A percentile compares a stretch with the other conserved stretches of the same genome.
phyloP scores from a whole-genome alignment of 1,284 basidiomycete genomes.

The Pascua guehoae region DNA sequence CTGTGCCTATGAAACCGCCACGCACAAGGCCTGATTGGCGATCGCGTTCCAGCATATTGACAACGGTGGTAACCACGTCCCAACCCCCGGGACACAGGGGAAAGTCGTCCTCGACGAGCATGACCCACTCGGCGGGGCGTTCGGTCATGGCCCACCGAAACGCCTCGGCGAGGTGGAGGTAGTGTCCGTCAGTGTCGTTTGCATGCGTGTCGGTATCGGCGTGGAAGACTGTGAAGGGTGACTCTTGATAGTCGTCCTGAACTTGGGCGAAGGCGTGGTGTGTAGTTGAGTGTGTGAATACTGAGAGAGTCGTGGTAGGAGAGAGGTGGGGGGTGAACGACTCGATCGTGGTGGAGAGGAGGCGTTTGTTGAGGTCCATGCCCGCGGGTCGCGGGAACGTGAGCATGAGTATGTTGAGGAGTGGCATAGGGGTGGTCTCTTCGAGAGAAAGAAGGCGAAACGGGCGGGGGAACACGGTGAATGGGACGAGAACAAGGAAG shows the following conservation, averaged over 20 bases:
- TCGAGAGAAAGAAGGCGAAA: neutral
- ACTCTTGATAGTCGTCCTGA: neutral
- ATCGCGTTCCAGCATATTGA: conserved; percentile 10
- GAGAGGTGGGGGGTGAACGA: conserved; percentile 7
- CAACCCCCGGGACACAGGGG: conserved; percentile 14
- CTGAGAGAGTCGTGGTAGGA: neutral
- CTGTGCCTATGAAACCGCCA: conserved; percentile 14
- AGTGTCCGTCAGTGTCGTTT: conserved; percentile 9
- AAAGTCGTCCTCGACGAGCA: conserved; percentile 22
- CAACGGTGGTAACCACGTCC: conserved; percentile 12
- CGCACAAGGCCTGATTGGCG: neutral
- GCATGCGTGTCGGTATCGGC: conserved; percentile 8
- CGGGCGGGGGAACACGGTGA: neutral
- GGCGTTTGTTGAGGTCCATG: neutral
- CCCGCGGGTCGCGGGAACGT: conserved; percentile 10
- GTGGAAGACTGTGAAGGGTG: neutral
- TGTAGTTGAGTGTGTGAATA: conserved; percentile 10
- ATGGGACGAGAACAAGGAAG: neutral
- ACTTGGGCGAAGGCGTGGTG: conserved; percentile 3
- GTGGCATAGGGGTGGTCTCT: neutral
- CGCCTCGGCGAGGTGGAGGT: conserved; percentile 15
- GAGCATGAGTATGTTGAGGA: conserved; percentile 13
- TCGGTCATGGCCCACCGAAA: conserved; percentile 7
- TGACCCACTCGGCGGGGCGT: conserved; percentile 12
- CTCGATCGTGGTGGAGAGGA: conserved; percentile 7